These are phyloP conservation scores for Bacidia rubella DNA, from an alignment of 495 filamentous ascomycete genomes.

Conservation along the genomic window DNA sequence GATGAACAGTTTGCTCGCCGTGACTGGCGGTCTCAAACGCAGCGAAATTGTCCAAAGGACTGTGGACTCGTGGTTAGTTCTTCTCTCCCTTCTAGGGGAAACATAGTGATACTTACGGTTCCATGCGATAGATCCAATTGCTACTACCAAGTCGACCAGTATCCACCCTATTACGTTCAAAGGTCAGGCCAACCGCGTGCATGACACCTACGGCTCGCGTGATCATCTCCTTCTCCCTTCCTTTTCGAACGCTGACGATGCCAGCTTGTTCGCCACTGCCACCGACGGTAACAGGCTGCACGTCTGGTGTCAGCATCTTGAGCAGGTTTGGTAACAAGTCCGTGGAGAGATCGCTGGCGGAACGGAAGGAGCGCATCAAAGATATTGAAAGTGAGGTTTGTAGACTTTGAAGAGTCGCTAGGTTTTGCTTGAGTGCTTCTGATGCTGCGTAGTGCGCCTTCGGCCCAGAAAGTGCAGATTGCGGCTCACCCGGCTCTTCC, in stretches of 20 bases:
- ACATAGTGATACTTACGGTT: conserved; percentile 50
- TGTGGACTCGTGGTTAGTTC: conserved; percentile 16
- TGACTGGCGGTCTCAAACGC: conserved; percentile 40
- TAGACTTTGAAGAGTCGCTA: conserved; percentile 37
- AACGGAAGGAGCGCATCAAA: conserved; percentile 62
- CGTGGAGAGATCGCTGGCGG: conserved; percentile 54
- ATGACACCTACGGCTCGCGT: conserved; percentile 66
- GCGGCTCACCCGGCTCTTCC: conserved; percentile 28
- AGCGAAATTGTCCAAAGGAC: conserved; percentile 56
- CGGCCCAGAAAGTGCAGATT: conserved; percentile 64
- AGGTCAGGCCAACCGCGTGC: conserved; percentile 60
- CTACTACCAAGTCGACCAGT: conserved; percentile 33
- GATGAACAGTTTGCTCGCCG: conserved; percentile 32
- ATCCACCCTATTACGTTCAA: conserved; percentile 73
- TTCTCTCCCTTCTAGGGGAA: not conserved
- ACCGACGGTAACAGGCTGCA: conserved; percentile 84
- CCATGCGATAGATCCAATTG: conserved; percentile 85
- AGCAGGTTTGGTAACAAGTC: conserved; percentile 76
- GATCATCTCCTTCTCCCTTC: conserved; percentile 69
- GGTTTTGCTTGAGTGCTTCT: conserved; percentile 61
- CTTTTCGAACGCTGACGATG: conserved; percentile 73
- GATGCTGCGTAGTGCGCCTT: conserved; percentile 64
- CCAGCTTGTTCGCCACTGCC: conserved; percentile 51
- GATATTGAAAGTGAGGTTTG: conserved; percentile 43
- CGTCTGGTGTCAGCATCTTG: conserved; percentile 69